Evolutionary conservation across 2,329 filamentous ascomycete genomes (phyloP).

Genomic region (Calonectria henricotiae): DNA sequence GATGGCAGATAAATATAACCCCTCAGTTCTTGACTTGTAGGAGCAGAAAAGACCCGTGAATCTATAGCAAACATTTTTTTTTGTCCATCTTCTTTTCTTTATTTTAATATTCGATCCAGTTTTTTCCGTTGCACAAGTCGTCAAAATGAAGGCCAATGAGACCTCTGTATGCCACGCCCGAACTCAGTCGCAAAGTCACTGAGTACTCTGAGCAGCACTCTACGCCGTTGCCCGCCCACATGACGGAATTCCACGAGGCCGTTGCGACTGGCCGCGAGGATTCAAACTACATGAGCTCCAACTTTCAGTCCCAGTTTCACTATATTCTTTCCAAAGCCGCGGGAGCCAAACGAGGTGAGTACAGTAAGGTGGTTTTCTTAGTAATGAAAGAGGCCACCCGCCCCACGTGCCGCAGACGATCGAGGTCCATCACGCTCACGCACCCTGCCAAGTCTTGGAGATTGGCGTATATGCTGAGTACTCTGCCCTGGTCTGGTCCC

Average conservation of each 20-base stretch:
- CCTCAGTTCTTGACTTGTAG: neutral
- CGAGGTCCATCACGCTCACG: slow-evolving; percentile 10
- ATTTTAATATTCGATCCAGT: neutral
- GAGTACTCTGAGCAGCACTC: slow-evolving; percentile 64
- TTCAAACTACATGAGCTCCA: slow-evolving; percentile 61
- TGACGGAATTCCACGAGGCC: slow-evolving; percentile 62
- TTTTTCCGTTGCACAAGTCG: neutral
- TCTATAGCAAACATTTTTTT: no score
- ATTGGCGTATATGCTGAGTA: slow-evolving; percentile 68
- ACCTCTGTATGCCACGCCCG: slow-evolving; percentile 62
- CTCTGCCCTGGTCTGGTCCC: slow-evolving; percentile 66
- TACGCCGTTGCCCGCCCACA: slow-evolving; percentile 60
- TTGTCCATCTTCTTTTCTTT: neutral
- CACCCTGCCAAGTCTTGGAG: slow-evolving; percentile 61
- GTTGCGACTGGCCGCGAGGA: slow-evolving; percentile 49
- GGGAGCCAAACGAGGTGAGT: slow-evolving; percentile 61
- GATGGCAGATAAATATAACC: slow-evolving; percentile 5
- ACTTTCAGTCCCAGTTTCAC: slow-evolving; percentile 62
- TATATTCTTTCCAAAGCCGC: slow-evolving; percentile 61
- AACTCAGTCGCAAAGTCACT: slow-evolving; percentile 61
- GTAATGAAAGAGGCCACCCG: neutral
- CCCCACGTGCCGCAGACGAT: neutral
- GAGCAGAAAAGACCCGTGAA: neutral
- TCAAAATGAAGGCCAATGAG: slow-evolving; percentile 60
- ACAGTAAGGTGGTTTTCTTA: neutral